Evolutionary conservation across 305 asterid genomes (phyloP), one percentile per base, ranked within the genome.

Genomic region (Ilex paraguariensis): DNA sequence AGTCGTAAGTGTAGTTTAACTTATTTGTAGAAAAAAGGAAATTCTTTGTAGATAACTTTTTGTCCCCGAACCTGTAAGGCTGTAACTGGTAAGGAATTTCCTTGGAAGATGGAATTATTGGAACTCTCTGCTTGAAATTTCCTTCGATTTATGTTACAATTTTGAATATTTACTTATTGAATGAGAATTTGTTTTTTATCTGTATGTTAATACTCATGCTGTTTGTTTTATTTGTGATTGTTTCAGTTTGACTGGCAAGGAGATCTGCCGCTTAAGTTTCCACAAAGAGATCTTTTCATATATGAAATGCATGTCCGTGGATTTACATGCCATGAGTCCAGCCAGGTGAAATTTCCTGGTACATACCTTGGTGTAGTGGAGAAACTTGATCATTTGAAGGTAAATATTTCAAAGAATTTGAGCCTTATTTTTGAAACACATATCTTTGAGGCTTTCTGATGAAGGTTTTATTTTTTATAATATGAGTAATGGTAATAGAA

Each of bases 221-320:
- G 33, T 65, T 60, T 3, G 14, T 59, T 28, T 61, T 30, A 53
- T 51, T 42, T 62, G 55, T 31, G n/a, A 40, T 62, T 67, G 55
- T 70, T 64, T 66, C 77, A 90, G 99, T 90, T 93, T 83, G 95
- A 93, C 63, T 93, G 99, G 99, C 96, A 93, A 78, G 99, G 97
- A 69, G 99, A 93, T 77, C 73, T 84, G 64, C 95, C 97, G 12
- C 77, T 90, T 65, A 84, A 83, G 72, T 61, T 83, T 61, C 86
- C 95, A 12, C 97, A 90, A 66, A 80, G 79, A 60, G 80, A 88
- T 71, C 79, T 87, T 62, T 71, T 93, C 74, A 78, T 93, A 40
- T 93, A 93, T 77, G 96, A 93, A 81, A 86, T 86, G 94, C 97
- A 93, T 71, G 92, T 93, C 65, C 99, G 97, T 71, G 99, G 99